phyloP scores from a whole-genome alignment of 805 yeast genomes.

The Ogataea pini region DNA sequence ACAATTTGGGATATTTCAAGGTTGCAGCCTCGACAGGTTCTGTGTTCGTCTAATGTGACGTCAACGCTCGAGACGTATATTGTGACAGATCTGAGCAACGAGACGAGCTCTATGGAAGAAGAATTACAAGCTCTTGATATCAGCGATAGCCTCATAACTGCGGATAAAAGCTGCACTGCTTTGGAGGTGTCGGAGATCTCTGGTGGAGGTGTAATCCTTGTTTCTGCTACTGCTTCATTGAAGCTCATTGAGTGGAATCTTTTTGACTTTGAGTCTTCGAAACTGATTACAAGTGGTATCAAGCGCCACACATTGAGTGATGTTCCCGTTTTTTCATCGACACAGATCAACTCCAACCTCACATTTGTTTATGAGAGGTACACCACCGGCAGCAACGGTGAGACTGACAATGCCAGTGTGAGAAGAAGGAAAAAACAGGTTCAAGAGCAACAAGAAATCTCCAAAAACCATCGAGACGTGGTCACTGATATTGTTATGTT shows the following conservation, averaged over 20 bases:
- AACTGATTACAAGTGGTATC: slow-evolving; percentile 28
- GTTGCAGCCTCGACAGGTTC: slow-evolving; percentile 47
- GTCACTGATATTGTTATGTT: slow-evolving; percentile 51
- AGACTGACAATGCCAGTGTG: slow-evolving; percentile 3
- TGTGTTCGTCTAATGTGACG: slow-evolving; percentile 27
- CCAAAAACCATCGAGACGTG: slow-evolving; percentile 50
- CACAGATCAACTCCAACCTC: slow-evolving; percentile 42
- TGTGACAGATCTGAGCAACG: slow-evolving; percentile 26
- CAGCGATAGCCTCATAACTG: slow-evolving; percentile 12
- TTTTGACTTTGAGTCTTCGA: slow-evolving; percentile 34
- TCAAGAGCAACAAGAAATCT: slow-evolving; percentile 43
- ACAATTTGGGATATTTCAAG: slow-evolving; percentile 76
- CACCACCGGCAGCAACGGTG: slow-evolving; percentile 6
- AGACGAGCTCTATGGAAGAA: slow-evolving; percentile 25
- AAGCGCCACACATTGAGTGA: slow-evolving; percentile 11
- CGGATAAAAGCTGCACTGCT: slow-evolving; percentile 31
- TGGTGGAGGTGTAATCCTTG: slow-evolving; percentile 13
- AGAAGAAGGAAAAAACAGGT: slow-evolving; percentile 8
- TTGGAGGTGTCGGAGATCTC: slow-evolving; percentile 15
- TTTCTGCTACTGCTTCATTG: slow-evolving; percentile 22
- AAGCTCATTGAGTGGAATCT: slow-evolving; percentile 43
- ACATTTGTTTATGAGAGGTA: slow-evolving; percentile 43
- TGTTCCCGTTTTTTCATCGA: slow-evolving; percentile 27
- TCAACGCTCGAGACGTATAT: slow-evolving; percentile 30
- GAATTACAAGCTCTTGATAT: slow-evolving; percentile 21